Evolutionary conservation across 768 basidiomycete species (phyloP).

Genomic region (Dioszegia aurantiaca): DNA sequence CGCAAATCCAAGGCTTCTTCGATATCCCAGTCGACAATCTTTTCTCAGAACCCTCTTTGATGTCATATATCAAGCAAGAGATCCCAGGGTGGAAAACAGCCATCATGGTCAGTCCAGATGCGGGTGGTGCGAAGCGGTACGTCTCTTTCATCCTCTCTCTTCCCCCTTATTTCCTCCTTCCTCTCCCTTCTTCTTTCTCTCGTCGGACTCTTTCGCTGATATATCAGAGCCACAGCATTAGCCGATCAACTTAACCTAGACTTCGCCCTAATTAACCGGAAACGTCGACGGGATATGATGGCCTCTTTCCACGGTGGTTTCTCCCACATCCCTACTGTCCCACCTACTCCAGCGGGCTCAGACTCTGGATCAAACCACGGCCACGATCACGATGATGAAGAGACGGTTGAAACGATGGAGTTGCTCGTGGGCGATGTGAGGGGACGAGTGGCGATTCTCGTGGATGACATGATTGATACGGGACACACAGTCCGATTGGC

Average conservation of each 20-base stretch:
- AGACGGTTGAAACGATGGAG: conserved; percentile 51
- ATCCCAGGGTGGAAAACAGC: conserved; percentile 75
- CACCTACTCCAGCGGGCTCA: conserved; percentile 42
- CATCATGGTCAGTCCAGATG: conserved; percentile 96
- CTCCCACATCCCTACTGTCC: conserved; percentile 29
- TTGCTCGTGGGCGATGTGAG: conserved; percentile 84
- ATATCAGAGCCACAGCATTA: conserved; percentile 83
- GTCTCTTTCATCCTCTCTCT: too few species aligned
- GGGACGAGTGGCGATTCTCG: conserved; percentile 74
- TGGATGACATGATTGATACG: conserved; percentile 81
- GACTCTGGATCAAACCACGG: conserved; percentile 31
- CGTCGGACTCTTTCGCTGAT: not conserved
- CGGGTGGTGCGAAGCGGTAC: conserved; percentile 95
- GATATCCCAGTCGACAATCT: conserved; percentile 99
- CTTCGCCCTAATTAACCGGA: conserved; percentile 98
- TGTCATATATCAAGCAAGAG: conserved; percentile 88
- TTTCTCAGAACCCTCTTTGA: conserved; percentile 91
- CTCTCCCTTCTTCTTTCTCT: not conserved
- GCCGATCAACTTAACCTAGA: conserved; percentile 94
- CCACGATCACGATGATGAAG: conserved; percentile 32
- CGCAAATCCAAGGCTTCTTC: conserved; percentile 99
- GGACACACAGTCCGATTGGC: conserved; percentile 77
- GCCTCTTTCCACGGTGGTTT: conserved; percentile 19
- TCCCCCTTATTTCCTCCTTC: too few species aligned
- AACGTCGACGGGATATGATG: conserved; percentile 66